Conservation (phyloP, 2,329 filamentous ascomycete species). For the Rachicladosporium sp. region DNA sequence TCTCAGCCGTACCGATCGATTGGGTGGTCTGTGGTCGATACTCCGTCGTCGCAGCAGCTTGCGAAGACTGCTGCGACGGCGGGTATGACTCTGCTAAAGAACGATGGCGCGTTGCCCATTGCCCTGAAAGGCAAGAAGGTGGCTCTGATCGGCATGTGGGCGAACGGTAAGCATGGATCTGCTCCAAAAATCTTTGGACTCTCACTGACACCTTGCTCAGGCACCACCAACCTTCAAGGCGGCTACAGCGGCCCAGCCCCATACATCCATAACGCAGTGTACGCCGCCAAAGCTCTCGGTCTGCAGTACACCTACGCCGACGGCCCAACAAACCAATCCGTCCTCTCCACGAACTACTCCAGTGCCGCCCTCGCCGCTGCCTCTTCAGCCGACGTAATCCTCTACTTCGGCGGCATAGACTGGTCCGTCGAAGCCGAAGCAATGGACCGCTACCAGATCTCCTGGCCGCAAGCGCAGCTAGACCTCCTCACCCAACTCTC, state of each 20-base stretch:
- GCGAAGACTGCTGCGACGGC: slow-evolving; percentile 39
- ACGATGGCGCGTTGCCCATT: slow-evolving; percentile 32
- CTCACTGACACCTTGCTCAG: no score
- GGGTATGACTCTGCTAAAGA: slow-evolving; percentile 37
- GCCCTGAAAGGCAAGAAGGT: slow-evolving; percentile 23
- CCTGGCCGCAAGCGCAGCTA: slow-evolving; percentile 31
- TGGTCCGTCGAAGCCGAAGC: slow-evolving; percentile 30
- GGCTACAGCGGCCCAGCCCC: slow-evolving; percentile 32
- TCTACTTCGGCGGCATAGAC: slow-evolving; percentile 20
- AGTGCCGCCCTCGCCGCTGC: slow-evolving; percentile 8
- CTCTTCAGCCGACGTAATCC: slow-evolving; percentile 8
- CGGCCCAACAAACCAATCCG: slow-evolving; percentile 8
- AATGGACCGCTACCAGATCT: slow-evolving; percentile 27
- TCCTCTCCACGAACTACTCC: slow-evolving; percentile 6
- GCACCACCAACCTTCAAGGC: slow-evolving; percentile 40
- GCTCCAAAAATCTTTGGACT: no score
- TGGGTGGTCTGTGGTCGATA: slow-evolving; percentile 41
- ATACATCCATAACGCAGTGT: slow-evolving; percentile 10
- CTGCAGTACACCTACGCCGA: slow-evolving; percentile 4
- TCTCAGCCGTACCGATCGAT: slow-evolving; percentile 36
- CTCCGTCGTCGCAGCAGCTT: slow-evolving; percentile 37
- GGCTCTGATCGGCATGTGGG: slow-evolving; percentile 44
- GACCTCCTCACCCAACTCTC: slow-evolving; percentile 28
- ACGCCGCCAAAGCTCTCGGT: slow-evolving; percentile 6
- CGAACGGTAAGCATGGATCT: slow-evolving; percentile 26